phyloP scores from a whole-genome alignment of 495 filamentous ascomycete genomes.

The Penicillium turbatum region DNA sequence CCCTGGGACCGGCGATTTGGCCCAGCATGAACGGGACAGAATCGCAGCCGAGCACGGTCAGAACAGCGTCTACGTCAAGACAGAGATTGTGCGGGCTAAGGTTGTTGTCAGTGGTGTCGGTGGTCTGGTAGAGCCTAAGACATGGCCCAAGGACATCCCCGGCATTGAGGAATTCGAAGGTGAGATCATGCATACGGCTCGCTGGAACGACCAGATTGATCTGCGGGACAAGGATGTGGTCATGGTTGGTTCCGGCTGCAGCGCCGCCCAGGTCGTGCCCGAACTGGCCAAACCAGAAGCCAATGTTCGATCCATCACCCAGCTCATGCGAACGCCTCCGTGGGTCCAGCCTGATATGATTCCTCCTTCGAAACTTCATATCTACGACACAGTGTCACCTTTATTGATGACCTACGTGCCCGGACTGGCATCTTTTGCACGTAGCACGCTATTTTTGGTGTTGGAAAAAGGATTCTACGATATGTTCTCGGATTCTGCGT shows the following conservation, averaged over 20 bases:
- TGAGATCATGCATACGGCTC: conserved; percentile 53
- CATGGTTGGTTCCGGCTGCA: conserved; percentile 61
- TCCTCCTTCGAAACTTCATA: conserved; percentile 6
- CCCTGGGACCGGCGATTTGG: conserved; percentile 49
- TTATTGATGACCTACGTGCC: conserved; percentile 41
- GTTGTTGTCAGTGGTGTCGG: conserved; percentile 56
- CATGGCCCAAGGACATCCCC: conserved; percentile 47
- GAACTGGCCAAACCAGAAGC: conserved; percentile 33
- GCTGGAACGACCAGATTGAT: conserved; percentile 48
- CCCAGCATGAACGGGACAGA: conserved; percentile 26
- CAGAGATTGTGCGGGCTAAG: conserved; percentile 50
- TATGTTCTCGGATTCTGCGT: conserved; percentile 30
- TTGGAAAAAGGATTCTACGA: conserved; percentile 36
- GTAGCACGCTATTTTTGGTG: conserved; percentile 29
- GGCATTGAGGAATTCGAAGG: conserved; percentile 54
- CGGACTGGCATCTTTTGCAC: conserved; percentile 33
- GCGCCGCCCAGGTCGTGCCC: conserved; percentile 45
- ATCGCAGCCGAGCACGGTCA: conserved; percentile 30
- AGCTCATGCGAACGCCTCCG: conserved; percentile 59
- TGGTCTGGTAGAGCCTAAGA: conserved; percentile 48
- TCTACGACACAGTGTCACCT: conserved; percentile 41
- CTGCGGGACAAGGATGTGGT: conserved; percentile 51
- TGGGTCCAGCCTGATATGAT: conserved; percentile 47
- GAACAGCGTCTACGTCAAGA: conserved; percentile 36
- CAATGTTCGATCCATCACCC: conserved; percentile 55